Evolutionary conservation across 225 moss, liverwort and hornwort species (phyloP), one percentile per base, ranked within the genome.

Genomic region (Bryum argenteum): DNA sequence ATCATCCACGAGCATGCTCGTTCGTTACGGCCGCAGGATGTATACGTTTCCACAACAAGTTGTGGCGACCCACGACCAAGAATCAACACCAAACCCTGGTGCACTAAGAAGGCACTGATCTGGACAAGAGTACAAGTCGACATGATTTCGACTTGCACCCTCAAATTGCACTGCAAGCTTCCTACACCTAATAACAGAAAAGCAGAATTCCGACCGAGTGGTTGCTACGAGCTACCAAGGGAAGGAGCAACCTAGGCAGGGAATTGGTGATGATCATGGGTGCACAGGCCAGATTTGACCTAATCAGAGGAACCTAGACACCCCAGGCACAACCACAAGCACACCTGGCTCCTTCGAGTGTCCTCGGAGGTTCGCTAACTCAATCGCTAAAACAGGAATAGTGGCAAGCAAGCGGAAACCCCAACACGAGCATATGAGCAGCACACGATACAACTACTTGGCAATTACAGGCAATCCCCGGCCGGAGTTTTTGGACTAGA

Each of bases 281-380:
- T 40, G 56, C 38, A 58, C 12, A 45, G 58, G 24, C 53, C 57
- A 17, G 66, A 37, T 18, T 70, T 12, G 28, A 5, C 60, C 23
- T 16, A 65, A 21, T 18, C 66, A 70, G 70, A 45, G 42, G 64
- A 81, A 58, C 61, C 69, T 60, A 68, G 63, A 59, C 63, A 9
- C 58, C 17, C 8, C 60, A 33, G 7, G 7, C 33, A 28, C 28
- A 2, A 2, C 28, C 2, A 33, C 33, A 33, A 4, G 0, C 33
- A 33, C 33, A 47, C 66, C 57, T 23, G 53, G 24, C 41, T 14
- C 28, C 50, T 64, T 67, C 58, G 69, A 65, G 40, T 17, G 26
- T n/a, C 73, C 39, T 56, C 63, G 50, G 63, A 45, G 57, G 41
- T 54, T 65, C 13, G 45, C 61, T 69, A 24, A 59, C 65, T 24